These are phyloP conservation scores for Ensete glaucum DNA, from an alignment of 176 grass and related monocot species.

Conservation along the genomic window DNA sequence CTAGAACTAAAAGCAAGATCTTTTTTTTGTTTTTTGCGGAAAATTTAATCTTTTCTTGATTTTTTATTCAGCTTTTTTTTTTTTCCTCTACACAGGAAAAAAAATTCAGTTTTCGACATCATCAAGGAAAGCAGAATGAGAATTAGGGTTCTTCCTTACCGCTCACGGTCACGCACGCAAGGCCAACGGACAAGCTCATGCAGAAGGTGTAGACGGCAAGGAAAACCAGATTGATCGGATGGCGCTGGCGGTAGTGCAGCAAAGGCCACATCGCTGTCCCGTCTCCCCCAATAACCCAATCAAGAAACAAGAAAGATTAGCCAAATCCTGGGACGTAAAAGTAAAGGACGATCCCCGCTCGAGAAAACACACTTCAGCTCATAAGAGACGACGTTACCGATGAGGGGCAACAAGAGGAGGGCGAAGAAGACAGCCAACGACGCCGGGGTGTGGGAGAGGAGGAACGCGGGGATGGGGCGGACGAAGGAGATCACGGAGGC, in stretches of 20 bases:
- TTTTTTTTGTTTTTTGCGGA: too few species aligned
- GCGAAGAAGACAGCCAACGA: conserved; percentile 21
- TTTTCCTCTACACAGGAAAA: too few species aligned
- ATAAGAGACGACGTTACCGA: conserved; percentile 15
- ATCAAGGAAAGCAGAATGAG: background rate
- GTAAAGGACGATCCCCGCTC: too few species aligned
- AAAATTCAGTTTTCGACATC: background rate
- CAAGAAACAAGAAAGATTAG: background rate
- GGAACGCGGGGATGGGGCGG: conserved; percentile 34
- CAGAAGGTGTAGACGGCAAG: conserved; percentile 48
- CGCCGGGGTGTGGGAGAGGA: background rate
- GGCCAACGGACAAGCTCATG: conserved; percentile 40
- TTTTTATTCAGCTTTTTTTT: too few species aligned
- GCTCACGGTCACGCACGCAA: conserved; percentile 13
- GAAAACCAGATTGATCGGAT: conserved; percentile 44
- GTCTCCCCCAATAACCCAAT: background rate
- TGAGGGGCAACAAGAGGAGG: conserved; percentile 34
- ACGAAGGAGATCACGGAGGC: conserved; percentile 20
- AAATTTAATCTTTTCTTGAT: too few species aligned
- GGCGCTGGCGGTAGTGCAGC: conserved; percentile 35
- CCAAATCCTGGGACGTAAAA: background rate
- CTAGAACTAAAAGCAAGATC: too few species aligned
- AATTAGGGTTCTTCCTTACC: conserved; percentile 27
- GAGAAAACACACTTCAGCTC: background rate
- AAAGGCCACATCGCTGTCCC: conserved; percentile 45